These are phyloP conservation scores for Stipa capillata DNA, from an alignment of 176 grass and related monocot species.

Conservation along the genomic window DNA sequence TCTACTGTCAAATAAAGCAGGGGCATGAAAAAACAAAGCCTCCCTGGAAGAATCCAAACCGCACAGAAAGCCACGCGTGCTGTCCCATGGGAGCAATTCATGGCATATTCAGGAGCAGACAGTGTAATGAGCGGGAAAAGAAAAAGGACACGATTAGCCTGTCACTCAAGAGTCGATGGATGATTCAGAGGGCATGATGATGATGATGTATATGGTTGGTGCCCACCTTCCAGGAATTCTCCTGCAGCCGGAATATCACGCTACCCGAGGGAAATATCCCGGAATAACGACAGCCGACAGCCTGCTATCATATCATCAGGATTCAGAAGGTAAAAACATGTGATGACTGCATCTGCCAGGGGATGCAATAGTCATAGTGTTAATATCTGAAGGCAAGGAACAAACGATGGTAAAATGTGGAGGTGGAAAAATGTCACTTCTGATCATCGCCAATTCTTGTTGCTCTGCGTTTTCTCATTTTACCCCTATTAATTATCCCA, in stretches of 20 bases:
- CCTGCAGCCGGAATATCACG: not conserved
- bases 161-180: not conserved
- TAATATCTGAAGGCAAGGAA: not conserved
- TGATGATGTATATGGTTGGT: conserved; percentile 8
- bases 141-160: not conserved
- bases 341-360: not conserved
- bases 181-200: conserved; percentile 17
- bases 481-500: no score
- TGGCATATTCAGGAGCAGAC: conserved; percentile 6
- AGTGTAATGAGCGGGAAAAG: not conserved
- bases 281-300: conserved; percentile 13
- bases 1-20: conserved; percentile 15
- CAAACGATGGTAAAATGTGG: no score
- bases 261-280: conserved; percentile 22
- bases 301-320: not conserved
- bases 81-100: conserved; percentile 19
- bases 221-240: conserved; percentile 28
- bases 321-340: conserved; percentile 5
- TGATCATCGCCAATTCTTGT: no score
- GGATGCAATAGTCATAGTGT: not conserved
- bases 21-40: not conserved
- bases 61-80: conserved; percentile 38
- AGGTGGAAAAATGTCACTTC: no score
- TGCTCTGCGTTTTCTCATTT: no score
- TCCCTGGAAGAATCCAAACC: conserved; percentile 32